These are phyloP conservation scores for Talaromyces sp. DNA, from an alignment of 2,329 filamentous ascomycete species.

Conservation along the genomic window DNA sequence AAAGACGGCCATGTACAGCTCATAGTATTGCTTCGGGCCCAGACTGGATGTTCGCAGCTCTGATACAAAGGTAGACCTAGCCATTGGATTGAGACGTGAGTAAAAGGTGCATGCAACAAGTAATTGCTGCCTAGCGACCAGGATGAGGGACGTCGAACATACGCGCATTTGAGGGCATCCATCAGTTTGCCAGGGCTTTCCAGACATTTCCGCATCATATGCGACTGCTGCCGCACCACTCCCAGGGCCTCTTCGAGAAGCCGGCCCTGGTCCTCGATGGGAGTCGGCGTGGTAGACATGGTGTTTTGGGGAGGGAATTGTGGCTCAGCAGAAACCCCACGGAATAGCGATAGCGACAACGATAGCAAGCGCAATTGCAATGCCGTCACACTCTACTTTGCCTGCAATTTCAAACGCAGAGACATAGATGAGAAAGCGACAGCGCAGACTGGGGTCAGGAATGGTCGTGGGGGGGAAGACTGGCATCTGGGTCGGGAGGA, in stretches of 20 bases:
- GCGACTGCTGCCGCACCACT: conserved; percentile 94
- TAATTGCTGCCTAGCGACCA: conserved; percentile 20
- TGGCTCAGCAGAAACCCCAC: not conserved
- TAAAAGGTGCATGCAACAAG: conserved; percentile 13
- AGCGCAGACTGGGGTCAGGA: not conserved
- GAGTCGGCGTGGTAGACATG: conserved; percentile 51
- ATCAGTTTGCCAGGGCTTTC: conserved; percentile 98
- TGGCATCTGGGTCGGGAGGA: conserved; percentile 7
- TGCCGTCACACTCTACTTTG: not conserved
- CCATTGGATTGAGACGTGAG: not conserved
- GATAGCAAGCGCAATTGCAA: not conserved
- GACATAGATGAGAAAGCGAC: not conserved
- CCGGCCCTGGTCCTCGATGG: conserved; percentile 75
- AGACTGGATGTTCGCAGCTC: conserved; percentile 94
- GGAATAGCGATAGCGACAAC: not conserved
- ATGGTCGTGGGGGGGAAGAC: not conserved
- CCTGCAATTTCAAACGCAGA: not conserved
- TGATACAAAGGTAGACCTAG: conserved; percentile 93
- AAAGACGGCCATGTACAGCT: conserved; percentile 98
- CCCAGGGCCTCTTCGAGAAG: conserved; percentile 95
- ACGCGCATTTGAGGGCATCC: conserved; percentile 99
- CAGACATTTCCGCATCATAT: conserved; percentile 94
- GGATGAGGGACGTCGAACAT: conserved; percentile 37
- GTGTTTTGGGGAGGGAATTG: conserved; percentile 11
- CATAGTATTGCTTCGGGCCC: conserved; percentile 99